Evolutionary conservation across 768 basidiomycete species (phyloP), one percentile per base, ranked within the genome.

Genomic region (Naganishia onofrii): DNA sequence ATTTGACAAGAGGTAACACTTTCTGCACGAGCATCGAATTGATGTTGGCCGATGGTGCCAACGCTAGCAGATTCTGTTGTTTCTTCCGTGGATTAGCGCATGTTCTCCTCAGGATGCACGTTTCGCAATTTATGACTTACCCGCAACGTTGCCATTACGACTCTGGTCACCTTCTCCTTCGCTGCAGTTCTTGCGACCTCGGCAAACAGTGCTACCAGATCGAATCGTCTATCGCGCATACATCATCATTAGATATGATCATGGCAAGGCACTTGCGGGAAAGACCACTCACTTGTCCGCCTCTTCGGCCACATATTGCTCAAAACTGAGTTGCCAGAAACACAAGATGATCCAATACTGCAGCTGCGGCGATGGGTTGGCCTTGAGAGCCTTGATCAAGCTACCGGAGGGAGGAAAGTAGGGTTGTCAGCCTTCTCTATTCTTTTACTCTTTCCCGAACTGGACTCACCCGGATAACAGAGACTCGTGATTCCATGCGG

Each of bases 101-200:
- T 34, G 19, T 42, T 42, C 13, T 67, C 42, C 4, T 28, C 70
- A 9, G 3, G 21, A 23, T 42, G 23, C 29, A 58, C 21, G 5
- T 15, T 34, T 17, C 28, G 31, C 15, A 38, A 2, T 42, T 23
- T 21, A 26, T 21, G 21, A 76, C 82, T 56, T 75, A 93, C 93
- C 66, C 90, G 85, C 83, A 97, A 91, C 0, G 94, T 92, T 17
- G 96, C 92, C 44, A 97, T 84, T 67, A 94, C 88, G 17, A 98
- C 90, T 10, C 96, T 88, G 71, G 92, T 90, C 32, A 99, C 92
- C 81, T 99, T 99, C 83, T 98, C 95, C 81, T 99, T 99, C 36
- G 91, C 90, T 5, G 94, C 94, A 7, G 84, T 86, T 78, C 94
- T 91, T 2, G 93, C 93, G 46, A 92, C 87, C 55, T 89, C 86